Percentiles rank a stretch among this genome's conserved stretches.
These are phyloP conservation scores for Pichia sp. DNA, from an alignment of 1,139 yeast genomes.

Conservation along the genomic window DNA sequence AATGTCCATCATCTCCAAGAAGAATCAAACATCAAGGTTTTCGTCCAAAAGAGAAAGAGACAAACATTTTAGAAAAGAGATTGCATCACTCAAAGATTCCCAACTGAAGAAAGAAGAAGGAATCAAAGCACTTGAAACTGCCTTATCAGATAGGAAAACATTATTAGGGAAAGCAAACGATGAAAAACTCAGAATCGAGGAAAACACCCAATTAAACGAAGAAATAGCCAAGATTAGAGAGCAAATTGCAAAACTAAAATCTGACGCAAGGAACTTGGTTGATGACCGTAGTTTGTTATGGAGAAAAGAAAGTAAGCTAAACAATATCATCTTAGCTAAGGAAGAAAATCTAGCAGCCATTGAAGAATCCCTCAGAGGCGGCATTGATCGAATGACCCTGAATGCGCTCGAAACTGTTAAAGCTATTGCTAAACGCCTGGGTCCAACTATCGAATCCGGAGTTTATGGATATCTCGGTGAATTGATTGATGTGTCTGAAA, in stretches of 20 bases:
- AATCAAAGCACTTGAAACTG: constrained; percentile 6
- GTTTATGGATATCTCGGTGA: constrained; percentile 87
- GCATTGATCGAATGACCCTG: constrained; percentile 70
- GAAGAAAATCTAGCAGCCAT: constrained; percentile 54
- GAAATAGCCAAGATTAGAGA: constrained; percentile 14
- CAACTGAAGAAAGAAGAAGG: constrained; percentile 24
- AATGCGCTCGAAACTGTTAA: constrained; percentile 67
- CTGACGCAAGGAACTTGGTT: constrained; percentile 41
- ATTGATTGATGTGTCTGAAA: constrained; percentile 71
- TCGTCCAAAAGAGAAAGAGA: constrained; percentile 56
- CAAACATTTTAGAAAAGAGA: constrained; percentile 55
- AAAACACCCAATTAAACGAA: constrained; percentile 16
- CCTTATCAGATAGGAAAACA: not conserved
- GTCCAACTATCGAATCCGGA: constrained; percentile 40
- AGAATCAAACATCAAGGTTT: constrained; percentile 66
- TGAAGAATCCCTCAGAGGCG: constrained; percentile 57
- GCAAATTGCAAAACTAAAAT: constrained; percentile 36
- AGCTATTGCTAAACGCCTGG: constrained; percentile 51
- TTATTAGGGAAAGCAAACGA: not conserved
- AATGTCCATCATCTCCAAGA: constrained; percentile 65
- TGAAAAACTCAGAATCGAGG: constrained; percentile 4
- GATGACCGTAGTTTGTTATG: constrained; percentile 71
- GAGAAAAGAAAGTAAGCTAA: constrained; percentile 71
- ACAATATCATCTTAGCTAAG: constrained; percentile 52
- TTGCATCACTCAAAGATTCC: constrained; percentile 36